Conservation (phyloP, 208 protist genomes). For the Phytomonas sp. region DNA sequence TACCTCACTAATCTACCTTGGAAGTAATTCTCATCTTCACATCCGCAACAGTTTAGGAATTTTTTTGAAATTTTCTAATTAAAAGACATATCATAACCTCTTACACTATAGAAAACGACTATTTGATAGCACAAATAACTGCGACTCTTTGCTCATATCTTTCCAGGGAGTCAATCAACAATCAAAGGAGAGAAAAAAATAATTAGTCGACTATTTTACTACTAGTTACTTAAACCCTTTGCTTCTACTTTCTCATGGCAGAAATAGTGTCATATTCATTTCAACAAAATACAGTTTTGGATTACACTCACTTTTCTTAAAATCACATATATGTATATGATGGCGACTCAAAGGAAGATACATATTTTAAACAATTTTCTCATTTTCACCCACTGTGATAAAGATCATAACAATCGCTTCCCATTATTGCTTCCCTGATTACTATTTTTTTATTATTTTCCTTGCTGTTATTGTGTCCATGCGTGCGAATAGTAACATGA, state of each 20-base stretch:
- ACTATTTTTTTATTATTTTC: background rate
- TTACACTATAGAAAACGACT: background rate
- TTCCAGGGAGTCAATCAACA: background rate
- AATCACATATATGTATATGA: background rate
- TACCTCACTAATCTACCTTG: background rate
- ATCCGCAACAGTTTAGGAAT: background rate
- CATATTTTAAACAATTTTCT: background rate
- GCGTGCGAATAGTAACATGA: background rate
- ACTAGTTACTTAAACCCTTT: background rate
- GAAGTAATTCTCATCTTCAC: background rate
- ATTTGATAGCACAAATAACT: background rate
- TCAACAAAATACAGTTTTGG: background rate
- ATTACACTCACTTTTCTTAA: background rate
- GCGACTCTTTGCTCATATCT: background rate
- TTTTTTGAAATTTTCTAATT: background rate
- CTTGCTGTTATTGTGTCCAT: background rate
- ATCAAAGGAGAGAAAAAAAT: background rate
- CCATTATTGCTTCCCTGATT: background rate
- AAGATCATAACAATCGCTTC: background rate
- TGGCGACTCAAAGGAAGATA: background rate
- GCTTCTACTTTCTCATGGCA: background rate
- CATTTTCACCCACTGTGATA: background rate
- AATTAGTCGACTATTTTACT: background rate
- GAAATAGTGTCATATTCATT: background rate
- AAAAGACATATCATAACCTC: background rate